Conservation (phyloP, 2,329 filamentous ascomycete species). For the Aspergillus bombycis region DNA sequence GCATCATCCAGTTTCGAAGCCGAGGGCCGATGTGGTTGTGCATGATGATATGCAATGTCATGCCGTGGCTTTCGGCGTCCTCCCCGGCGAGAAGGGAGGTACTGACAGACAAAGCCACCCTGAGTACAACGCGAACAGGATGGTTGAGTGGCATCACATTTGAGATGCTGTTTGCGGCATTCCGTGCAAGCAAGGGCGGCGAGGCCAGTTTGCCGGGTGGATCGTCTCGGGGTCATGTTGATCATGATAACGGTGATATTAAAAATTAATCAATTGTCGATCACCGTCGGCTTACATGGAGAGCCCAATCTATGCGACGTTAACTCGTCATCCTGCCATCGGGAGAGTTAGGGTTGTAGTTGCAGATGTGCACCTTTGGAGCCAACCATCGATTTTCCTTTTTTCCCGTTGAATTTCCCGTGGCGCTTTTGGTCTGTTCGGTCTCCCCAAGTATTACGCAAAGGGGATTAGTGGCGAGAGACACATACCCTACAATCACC, state of each 20-base stretch:
- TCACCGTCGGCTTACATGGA: neutral
- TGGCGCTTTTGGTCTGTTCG: neutral
- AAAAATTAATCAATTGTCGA: neutral
- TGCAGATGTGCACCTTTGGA: neutral
- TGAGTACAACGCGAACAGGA: constrained; percentile 65
- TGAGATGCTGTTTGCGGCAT: constrained; percentile 65
- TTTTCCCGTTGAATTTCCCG: neutral
- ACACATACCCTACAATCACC: neutral
- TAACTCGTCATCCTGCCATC: neutral
- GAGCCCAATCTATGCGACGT: neutral
- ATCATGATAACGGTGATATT: neutral
- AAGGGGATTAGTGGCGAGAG: neutral
- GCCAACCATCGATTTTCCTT: neutral
- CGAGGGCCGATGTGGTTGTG: neutral
- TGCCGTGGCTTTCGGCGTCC: constrained; percentile 46
- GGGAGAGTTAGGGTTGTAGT: neutral
- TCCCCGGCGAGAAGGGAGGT: constrained; percentile 71
- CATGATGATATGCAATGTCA: constrained; percentile 9
- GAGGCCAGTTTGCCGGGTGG: constrained; percentile 22
- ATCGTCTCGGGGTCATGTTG: constrained; percentile 12
- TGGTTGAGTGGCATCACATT: constrained; percentile 70
- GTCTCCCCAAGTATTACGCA: neutral
- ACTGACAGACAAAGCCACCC: constrained; percentile 64
- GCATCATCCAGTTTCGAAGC: constrained; percentile 7
- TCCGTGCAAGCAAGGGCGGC: constrained; percentile 48